A percentile compares a stretch with the other conserved stretches of the same genome.
Conservation (phyloP, 116 monocot genomes). For the Trichopus zeylanicus region DNA sequence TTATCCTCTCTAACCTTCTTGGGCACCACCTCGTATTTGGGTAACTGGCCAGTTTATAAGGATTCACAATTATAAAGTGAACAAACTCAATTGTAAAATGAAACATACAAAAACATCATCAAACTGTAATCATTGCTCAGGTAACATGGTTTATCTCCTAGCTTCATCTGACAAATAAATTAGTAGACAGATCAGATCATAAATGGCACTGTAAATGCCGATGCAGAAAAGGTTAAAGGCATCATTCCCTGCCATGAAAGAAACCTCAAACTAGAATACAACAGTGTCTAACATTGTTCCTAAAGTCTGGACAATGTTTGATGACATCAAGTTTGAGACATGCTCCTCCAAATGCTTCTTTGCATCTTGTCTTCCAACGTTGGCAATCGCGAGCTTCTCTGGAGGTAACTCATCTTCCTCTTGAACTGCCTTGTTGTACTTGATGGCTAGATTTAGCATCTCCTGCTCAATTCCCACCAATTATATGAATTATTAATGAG, state of each 20-base stretch:
- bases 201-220: neutral
- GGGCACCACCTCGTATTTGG: too few relatives aligned
- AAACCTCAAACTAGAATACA: constrained; percentile 39
- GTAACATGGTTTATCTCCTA: too few relatives aligned
- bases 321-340: constrained; percentile 88
- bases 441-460: constrained; percentile 77
- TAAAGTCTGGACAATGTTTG: constrained; percentile 87
- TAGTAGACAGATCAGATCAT: neutral
- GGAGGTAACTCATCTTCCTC: constrained; percentile 93
- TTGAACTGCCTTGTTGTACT: constrained; percentile 89
- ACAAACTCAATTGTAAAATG: too few relatives aligned
- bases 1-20: too few relatives aligned
- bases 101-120: too few relatives aligned
- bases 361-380: constrained; percentile 86
- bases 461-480: constrained; percentile 36
- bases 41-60: too few relatives aligned
- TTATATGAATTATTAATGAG: neutral
- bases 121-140: too few relatives aligned
- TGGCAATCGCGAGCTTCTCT: constrained; percentile 90
- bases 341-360: constrained; percentile 97
- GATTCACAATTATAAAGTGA: too few relatives aligned
- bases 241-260: neutral
- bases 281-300: constrained; percentile 94
- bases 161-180: neutral
- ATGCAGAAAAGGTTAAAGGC: neutral